A percentile compares a stretch with the other conserved stretches of the same genome.
These are phyloP conservation scores for Musa itinerans DNA, from an alignment of 176 grass and related monocot species.

Conservation along the genomic window DNA sequence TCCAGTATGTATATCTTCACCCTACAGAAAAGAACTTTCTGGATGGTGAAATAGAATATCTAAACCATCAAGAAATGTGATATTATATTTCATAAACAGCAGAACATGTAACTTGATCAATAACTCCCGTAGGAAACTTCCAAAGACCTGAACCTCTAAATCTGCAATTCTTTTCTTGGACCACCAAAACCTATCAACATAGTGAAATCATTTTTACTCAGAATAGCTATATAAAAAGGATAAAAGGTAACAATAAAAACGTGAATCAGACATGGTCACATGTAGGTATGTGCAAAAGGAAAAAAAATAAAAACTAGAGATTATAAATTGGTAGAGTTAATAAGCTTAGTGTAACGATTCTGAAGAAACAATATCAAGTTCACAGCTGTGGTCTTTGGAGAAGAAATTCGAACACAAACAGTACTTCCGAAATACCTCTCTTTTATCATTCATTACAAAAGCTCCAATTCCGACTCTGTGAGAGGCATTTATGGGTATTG, in stretches of 20 bases:
- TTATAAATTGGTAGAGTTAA: not conserved
- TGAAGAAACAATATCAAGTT: not conserved
- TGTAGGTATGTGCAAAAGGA: not conserved
- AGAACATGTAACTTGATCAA: conserved; percentile 12
- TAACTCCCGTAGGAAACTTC: conserved; percentile 18
- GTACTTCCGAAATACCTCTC: not conserved
- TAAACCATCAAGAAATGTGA: not conserved
- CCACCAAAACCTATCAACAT: conserved; percentile 16
- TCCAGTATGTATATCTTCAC: conserved; percentile 13
- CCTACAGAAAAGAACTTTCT: not conserved
- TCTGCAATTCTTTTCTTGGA: conserved; percentile 18
- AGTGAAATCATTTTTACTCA: not conserved
- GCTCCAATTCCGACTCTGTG: conserved; percentile 13
- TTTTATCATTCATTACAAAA: conserved; percentile 24
- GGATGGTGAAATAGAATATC: too few species aligned
- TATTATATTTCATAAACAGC: too few species aligned
- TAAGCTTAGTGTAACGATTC: not conserved
- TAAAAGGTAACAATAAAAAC: not conserved
- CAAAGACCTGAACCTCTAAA: not conserved
- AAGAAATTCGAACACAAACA: not conserved
- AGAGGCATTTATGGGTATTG: conserved; percentile 18
- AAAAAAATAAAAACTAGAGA: not conserved
- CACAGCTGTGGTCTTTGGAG: not conserved
- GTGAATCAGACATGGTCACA: not conserved
- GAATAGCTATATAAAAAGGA: not conserved